Evolutionary conservation across 768 basidiomycete genomes (phyloP), one percentile per base, ranked within the genome.

Genomic region (Sporobolomyces phaffii): DNA sequence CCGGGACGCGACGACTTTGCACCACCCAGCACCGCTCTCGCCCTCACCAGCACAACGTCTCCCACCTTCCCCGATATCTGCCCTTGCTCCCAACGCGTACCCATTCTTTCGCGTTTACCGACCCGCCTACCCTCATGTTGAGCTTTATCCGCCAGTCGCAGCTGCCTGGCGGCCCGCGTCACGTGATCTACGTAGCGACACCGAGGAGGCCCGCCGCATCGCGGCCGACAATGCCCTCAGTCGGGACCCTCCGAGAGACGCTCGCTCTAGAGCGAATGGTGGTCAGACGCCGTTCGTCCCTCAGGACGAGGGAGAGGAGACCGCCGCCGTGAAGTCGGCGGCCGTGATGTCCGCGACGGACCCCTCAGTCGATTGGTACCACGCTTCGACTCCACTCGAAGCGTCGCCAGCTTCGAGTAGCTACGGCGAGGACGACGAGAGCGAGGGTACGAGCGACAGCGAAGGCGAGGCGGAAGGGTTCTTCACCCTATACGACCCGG

Each of bases 81-180:
- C 9, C 6, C 24, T 11, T 28, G 43, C 29, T 11, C 28, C 24
- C 14, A 15, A 10, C 17, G 26, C 4, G 28, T 65, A 62, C 31
- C 60, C 60, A 1, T 31, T 43, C 31, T 24, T 59, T 44, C n/a
- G 31, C 0, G 29, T 65, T 33, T 62, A 65, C 49, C 64, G 60
- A 1, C 18, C 69, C 1, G 49, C 31, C 34, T 64, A 50, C 22
- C 68, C 68, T 0, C 6, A 34, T 29, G 5, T 69, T n/a, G 15
- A 13, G 5, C 38, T 45, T 17, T 64, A 69, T 26, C 68, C 68
- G 3, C 22, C 34, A 5, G n/a, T 20, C 40, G n/a, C n/a, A n/a
- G n/a, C n/a, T n/a, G n/a, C n/a, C n/a, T n/a, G n/a, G n/a, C n/a
- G n/a, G n/a, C n/a, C n/a, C n/a, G n/a, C n/a, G n/a, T n/a, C n/a